Evolutionary conservation across 495 filamentous ascomycete genomes (phyloP).

Genomic region (Penicillium silybi): DNA sequence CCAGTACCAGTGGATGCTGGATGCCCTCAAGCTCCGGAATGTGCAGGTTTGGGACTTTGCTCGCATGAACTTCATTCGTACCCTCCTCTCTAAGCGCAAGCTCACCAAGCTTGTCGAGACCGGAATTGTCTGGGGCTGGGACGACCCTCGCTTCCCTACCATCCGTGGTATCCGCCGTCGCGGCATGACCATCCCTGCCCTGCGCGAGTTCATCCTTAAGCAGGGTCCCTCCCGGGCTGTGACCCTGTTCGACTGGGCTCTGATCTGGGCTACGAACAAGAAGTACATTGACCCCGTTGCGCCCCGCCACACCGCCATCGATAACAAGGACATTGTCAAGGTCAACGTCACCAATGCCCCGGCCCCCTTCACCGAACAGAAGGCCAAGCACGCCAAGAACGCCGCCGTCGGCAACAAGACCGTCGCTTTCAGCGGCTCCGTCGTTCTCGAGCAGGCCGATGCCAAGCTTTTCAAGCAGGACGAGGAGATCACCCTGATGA

Average conservation of each 20-base stretch:
- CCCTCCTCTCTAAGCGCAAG: conserved; percentile 90
- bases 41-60: conserved; percentile 98
- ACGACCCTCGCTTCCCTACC: conserved; percentile 92
- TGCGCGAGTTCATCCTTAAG: conserved; percentile 89
- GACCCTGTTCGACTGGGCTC: conserved; percentile 84
- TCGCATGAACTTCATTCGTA: conserved; percentile 91
- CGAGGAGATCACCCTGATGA: conserved; percentile 94
- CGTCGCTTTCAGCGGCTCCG: conserved; percentile 64
- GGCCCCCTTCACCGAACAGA: conserved; percentile 63
- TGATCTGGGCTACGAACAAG: conserved; percentile 93
- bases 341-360: conserved; percentile 67
- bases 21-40: conserved; percentile 75
- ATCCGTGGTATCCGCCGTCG: conserved; percentile 82
- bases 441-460: conserved; percentile 83
- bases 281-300: conserved; percentile 90
- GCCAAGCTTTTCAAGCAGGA: conserved; percentile 74
- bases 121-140: conserved; percentile 88
- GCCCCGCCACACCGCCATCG: conserved; percentile 78
- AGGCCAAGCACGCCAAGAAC: conserved; percentile 86
- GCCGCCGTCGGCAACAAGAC: conserved; percentile 77
- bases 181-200: conserved; percentile 86
- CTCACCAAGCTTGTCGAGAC: conserved; percentile 87
- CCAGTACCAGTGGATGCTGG: conserved; percentile 95
- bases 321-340: conserved; percentile 61
- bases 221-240: conserved; percentile 89